Percentiles rank a stretch among this genome's conserved stretches.
These are phyloP conservation scores for Pseudogymnoascus sp. DNA, from an alignment of 2,329 filamentous ascomycete genomes.

Conservation along the genomic window DNA sequence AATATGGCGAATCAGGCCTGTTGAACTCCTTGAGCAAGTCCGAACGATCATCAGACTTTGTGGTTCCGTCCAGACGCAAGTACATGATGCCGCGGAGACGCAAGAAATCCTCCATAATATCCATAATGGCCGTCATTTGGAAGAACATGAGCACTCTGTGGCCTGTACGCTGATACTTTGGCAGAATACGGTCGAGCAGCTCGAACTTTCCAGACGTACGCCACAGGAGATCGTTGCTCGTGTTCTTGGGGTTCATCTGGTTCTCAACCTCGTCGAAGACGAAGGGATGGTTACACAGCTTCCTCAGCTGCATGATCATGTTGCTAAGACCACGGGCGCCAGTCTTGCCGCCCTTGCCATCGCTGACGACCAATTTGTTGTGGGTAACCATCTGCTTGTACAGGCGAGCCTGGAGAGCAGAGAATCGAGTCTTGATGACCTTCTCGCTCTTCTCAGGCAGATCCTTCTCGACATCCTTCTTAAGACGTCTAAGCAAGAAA, in stretches of 20 bases:
- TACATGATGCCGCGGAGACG: slow-evolving; percentile 77
- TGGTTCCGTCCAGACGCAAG: slow-evolving; percentile 89
- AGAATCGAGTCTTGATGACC: slow-evolving; percentile 99
- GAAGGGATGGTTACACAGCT: slow-evolving; percentile 98
- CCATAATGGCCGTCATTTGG: slow-evolving; percentile 99
- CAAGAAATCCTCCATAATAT: slow-evolving; percentile 99
- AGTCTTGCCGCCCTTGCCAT: slow-evolving; percentile 91
- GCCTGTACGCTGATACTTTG: slow-evolving; percentile 83
- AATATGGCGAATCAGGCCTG: slow-evolving; percentile 80
- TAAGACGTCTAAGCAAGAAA: slow-evolving; percentile 94
- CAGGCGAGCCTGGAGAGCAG: slow-evolving; percentile 80
- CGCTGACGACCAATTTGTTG: slow-evolving; percentile 88
- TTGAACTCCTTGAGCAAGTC: slow-evolving; percentile 87
- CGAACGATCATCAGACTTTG: slow-evolving; percentile 94
- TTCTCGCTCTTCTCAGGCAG: slow-evolving; percentile 98
- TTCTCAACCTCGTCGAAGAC: slow-evolving; percentile 98
- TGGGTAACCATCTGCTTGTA: slow-evolving; percentile 97
- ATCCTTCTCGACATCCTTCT: slow-evolving; percentile 99
- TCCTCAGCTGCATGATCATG: slow-evolving; percentile 99
- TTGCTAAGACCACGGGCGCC: slow-evolving; percentile 93
- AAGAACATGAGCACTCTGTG: slow-evolving; percentile 99
- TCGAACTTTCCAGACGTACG: slow-evolving; percentile 96
- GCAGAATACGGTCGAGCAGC: slow-evolving; percentile 80
- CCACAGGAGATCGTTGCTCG: slow-evolving; percentile 91
- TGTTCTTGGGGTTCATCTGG: slow-evolving; percentile 84